Conservation (phyloP, 345 rosid species). For the Kandelia obovata region DNA sequence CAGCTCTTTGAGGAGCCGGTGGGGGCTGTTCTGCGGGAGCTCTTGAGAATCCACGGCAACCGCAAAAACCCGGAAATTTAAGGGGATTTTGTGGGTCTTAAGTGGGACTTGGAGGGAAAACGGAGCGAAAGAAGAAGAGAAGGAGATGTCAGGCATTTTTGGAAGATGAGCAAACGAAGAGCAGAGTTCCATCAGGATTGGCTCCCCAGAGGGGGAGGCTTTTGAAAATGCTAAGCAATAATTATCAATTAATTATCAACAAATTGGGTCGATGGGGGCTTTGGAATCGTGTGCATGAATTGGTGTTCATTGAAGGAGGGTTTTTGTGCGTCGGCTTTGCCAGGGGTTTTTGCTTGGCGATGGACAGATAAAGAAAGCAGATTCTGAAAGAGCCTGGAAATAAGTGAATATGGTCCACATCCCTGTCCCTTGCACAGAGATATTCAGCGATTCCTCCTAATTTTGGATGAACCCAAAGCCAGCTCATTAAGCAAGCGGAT, state of each 20-base stretch:
- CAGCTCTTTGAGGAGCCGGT: conserved; percentile 88
- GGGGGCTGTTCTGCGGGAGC: conserved; percentile 74
- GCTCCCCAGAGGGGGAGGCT: not conserved
- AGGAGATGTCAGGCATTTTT: not conserved
- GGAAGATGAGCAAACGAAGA: not conserved
- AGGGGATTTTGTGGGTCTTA: conserved; percentile 20
- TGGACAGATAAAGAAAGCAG: conserved; percentile 9
- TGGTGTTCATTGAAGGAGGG: not conserved
- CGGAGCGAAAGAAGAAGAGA: not conserved
- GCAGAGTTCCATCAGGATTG: not conserved
- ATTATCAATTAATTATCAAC: not conserved
- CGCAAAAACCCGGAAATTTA: conserved; percentile 38
- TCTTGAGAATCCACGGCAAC: conserved; percentile 62
- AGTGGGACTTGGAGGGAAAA: not conserved
- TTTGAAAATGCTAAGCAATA: not conserved
- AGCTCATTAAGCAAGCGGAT: too few species aligned
- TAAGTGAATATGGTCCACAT: too few species aligned
- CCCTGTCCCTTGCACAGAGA: too few species aligned
- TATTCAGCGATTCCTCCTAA: too few species aligned
- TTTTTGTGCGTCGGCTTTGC: conserved; percentile 8
- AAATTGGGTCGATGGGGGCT: not conserved
- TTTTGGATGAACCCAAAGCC: too few species aligned
- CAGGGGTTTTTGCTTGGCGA: not conserved
- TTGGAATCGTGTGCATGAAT: not conserved
- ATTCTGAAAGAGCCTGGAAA: not conserved